Evolutionary conservation across 441 rosid genomes (phyloP).

Genomic region (Eutrema salsugineum): DNA sequence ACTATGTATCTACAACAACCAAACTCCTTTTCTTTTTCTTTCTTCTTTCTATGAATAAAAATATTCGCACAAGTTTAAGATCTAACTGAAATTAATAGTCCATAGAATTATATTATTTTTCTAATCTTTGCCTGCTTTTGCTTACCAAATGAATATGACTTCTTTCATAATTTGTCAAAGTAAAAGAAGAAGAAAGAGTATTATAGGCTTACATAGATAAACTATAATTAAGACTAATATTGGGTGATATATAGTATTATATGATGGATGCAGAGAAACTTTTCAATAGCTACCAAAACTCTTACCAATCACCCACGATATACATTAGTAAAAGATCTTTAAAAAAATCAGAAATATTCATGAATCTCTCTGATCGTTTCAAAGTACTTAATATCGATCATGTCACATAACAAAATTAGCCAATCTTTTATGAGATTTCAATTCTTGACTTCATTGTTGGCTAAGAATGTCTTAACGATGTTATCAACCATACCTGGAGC

Average conservation of each 20-base stretch:
- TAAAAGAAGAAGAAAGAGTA: background rate
- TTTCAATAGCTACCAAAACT: background rate
- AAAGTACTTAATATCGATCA: background rate
- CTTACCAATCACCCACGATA: background rate
- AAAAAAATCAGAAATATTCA: background rate
- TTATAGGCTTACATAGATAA: background rate
- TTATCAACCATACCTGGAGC: slow-evolving; percentile 40
- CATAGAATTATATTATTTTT: too few species aligned
- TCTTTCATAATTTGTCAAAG: background rate
- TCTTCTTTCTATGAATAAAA: too few species aligned
- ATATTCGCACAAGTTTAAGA: too few species aligned
- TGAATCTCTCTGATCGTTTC: background rate
- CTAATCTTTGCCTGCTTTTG: background rate
- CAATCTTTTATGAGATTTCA: background rate
- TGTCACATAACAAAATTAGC: background rate
- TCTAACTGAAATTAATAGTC: too few species aligned
- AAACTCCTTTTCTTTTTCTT: too few species aligned
- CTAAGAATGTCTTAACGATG: slow-evolving; percentile 43
- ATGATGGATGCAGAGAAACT: background rate
- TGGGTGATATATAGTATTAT: background rate
- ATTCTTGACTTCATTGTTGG: slow-evolving; percentile 22
- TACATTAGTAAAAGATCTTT: background rate
- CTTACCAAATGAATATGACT: background rate
- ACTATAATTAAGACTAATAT: background rate
- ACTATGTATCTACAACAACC: background rate